Conservation (phyloP, 768 basidiomycete genomes). For the Suillus placidus region DNA sequence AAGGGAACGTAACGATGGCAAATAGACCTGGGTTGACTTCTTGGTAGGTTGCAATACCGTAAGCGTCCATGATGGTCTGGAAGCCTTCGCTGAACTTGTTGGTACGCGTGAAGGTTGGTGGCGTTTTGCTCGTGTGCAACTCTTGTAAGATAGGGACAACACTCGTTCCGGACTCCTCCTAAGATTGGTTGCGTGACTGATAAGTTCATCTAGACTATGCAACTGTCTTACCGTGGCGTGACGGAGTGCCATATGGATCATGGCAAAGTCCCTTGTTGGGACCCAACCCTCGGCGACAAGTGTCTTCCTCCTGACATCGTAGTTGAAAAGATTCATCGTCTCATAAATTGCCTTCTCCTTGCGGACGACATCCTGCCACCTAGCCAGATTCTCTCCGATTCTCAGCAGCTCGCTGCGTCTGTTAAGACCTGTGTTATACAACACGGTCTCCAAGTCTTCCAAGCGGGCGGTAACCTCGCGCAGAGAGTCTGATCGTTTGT, state of each 20-base stretch:
- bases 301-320: constrained; percentile 91
- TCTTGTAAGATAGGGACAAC: constrained; percentile 93
- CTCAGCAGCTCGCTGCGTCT: constrained; percentile 81
- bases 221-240: constrained; percentile 72
- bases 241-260: constrained; percentile 84
- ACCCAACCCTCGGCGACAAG: constrained; percentile 98
- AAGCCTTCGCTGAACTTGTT: constrained; percentile 97
- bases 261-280: constrained; percentile 86
- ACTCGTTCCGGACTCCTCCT: constrained; percentile 90
- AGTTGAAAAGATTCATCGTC: constrained; percentile 94
- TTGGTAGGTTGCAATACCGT: constrained; percentile 92
- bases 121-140: constrained; percentile 84
- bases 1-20: constrained; percentile 92
- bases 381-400: constrained; percentile 81
- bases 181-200: constrained; percentile 7
- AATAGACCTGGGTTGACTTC: constrained; percentile 97
- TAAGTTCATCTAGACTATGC: constrained; percentile 1
- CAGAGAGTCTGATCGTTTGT: constrained; percentile 89
- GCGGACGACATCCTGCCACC: constrained; percentile 92
- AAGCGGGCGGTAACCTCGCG: constrained; percentile 86
- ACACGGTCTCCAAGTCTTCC: constrained; percentile 86
- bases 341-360: constrained; percentile 98
- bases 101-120: constrained; percentile 92
- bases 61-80: constrained; percentile 98
- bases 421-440: constrained; percentile 86